Percentiles rank a stretch among this genome's conserved stretches.
Evolutionary conservation across 1,284 basidiomycete species (phyloP).

Genomic region (Gymnopus androsaceus): DNA sequence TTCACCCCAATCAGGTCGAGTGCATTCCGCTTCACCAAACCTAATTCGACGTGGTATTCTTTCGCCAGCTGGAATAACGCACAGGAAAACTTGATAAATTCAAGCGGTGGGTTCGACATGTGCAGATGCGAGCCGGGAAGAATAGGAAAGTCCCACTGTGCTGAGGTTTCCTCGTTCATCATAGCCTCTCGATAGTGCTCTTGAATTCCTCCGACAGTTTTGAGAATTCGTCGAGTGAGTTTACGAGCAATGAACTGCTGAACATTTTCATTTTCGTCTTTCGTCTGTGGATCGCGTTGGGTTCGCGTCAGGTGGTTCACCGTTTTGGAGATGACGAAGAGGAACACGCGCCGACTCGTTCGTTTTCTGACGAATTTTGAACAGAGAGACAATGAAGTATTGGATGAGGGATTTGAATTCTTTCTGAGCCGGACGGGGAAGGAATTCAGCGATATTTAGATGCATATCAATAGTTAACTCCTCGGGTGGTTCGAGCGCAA

Average conservation of each 20-base stretch:
- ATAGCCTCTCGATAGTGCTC: conserved; percentile 64
- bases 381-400: conserved; percentile 87
- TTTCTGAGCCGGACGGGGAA: conserved; percentile 82
- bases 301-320: conserved; percentile 59
- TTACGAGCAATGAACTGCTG: conserved; percentile 78
- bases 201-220: conserved; percentile 69
- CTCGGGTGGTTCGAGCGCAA: conserved; percentile 66
- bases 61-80: conserved; percentile 80
- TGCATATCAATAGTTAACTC: conserved; percentile 81
- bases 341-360: conserved; percentile 68
- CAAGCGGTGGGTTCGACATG: conserved; percentile 79
- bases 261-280: conserved; percentile 69
- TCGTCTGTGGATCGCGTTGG: conserved; percentile 67
- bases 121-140: conserved; percentile 86
- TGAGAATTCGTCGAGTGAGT: conserved; percentile 83
- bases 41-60: conserved; percentile 84
- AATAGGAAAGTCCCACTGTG: conserved; percentile 78
- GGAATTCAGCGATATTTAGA: conserved; percentile 94
- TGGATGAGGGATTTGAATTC: conserved; percentile 80
- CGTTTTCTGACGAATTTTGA: conserved; percentile 71
- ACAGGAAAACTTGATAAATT: conserved; percentile 89
- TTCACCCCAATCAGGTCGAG: conserved; percentile 87
- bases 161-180: conserved; percentile 58
- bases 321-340: conserved; percentile 73
- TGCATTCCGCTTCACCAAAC: conserved; percentile 86